Percentiles rank a stretch among this genome's conserved stretches.
Conservation (phyloP, 148 eudicot genomes). For the Spergularia bocconei region DNA sequence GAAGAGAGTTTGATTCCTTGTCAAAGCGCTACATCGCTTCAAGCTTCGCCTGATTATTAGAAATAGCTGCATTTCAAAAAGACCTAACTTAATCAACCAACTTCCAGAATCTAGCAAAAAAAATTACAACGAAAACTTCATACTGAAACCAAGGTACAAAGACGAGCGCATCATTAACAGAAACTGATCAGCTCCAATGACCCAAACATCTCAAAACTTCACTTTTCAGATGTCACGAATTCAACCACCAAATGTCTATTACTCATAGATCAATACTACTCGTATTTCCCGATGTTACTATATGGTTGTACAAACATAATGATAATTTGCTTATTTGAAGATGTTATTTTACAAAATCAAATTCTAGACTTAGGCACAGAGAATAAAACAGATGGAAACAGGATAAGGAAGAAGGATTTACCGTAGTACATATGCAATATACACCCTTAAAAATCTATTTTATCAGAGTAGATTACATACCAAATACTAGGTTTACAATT, state of each 20-base stretch:
- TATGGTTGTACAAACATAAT: background rate
- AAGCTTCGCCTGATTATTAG: slow-evolving; percentile 88
- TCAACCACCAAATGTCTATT: background rate
- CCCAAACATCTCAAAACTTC: slow-evolving; percentile 3
- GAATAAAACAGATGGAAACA: background rate
- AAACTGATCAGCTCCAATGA: slow-evolving; percentile 1
- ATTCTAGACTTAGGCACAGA: background rate
- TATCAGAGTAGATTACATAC: background rate
- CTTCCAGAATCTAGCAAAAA: background rate
- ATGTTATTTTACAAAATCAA: background rate
- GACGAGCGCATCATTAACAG: background rate
- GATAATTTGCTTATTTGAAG: background rate
- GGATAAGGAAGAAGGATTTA: background rate
- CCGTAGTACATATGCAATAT: background rate
- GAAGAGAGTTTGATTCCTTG: slow-evolving; percentile 83
- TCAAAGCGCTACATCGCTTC: slow-evolving; percentile 95
- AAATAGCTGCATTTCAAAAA: slow-evolving; percentile 54
- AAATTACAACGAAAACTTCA: background rate
- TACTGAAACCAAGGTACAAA: background rate
- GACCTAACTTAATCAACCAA: slow-evolving; percentile 15
- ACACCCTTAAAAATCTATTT: background rate
- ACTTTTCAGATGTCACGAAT: background rate
- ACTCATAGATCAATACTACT: background rate
- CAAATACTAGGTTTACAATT: background rate
- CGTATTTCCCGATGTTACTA: background rate